Evolutionary conservation across 139 green algal genomes (phyloP), one percentile per base, ranked within the genome.

Genomic region (Zygnema circumcarinatum): DNA sequence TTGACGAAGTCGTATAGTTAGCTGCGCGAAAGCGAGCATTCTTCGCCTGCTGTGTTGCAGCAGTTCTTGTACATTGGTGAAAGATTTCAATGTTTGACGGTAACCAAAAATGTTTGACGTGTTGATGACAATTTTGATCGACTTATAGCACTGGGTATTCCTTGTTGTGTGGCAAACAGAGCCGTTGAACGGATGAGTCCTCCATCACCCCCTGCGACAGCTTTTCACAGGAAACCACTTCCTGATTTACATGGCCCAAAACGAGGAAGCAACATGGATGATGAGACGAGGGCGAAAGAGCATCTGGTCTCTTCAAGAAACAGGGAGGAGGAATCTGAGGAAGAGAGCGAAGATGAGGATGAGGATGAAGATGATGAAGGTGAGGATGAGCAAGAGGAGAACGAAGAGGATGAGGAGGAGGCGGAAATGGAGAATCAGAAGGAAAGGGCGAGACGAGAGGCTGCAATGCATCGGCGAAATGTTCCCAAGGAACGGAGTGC

Each of bases 261-360:
- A 62, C 47, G 47, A 25, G 47, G 47, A 62, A 16, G 47, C 16
- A 80, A 3, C n/a, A 47, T 22, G 31, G 74, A 81, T 47, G 74
- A 81, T 47, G 74, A 81, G n/a, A 53, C 42, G 2, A 53, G 35
- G 74, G 32, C 42, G 16, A 32, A 68, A 16, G 74, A 81, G 42
- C n/a, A 68, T 32, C 74, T 81, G 74, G 74, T 31, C 1, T 81
- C 47, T 68, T 32, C 33, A 67, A 29, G 74, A 32, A 53, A 69
- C n/a, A n/a, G n/a, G n/a, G 74, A 68, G 16, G 7, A 62, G 47
- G 47, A 62, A 47, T 81, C 31, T 81, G 74, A 32, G 21, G 74
- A 81, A 7, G n/a, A 69, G 74, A 69, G 47, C 35, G 74, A 81
- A 31, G 74, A 81, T 47, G 74, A 81, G 1, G 74, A 81, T 2